A percentile compares a stretch with the other conserved stretches of the same genome.
Evolutionary conservation across 2,329 filamentous ascomycete genomes (phyloP).

Genomic region (Aphanoascus verrucosus): DNA sequence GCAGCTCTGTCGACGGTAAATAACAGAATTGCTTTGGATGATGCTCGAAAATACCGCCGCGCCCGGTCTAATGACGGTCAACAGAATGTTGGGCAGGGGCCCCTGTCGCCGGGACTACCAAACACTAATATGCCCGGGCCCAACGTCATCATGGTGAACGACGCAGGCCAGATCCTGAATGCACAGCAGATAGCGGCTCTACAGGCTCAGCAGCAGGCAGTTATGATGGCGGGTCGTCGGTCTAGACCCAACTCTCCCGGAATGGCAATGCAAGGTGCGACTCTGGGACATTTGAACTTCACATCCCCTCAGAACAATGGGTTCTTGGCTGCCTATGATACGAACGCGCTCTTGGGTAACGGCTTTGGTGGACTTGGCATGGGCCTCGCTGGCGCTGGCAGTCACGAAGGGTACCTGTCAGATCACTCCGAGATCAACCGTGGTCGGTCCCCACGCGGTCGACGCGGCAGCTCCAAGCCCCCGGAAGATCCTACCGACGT

Average conservation of each 20-base stretch:
- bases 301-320: conserved; percentile 88
- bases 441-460: conserved; percentile 81
- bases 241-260: conserved; percentile 87
- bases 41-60: conserved; percentile 91
- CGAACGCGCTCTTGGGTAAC: conserved; percentile 58
- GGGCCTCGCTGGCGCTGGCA: conserved; percentile 58
- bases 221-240: conserved; percentile 44
- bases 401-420: conserved; percentile 77
- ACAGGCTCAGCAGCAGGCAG: conserved; percentile 53
- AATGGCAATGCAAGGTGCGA: conserved; percentile 61
- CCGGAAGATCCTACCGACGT: conserved; percentile 95
- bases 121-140: conserved; percentile 54
- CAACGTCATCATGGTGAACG: conserved; percentile 89
- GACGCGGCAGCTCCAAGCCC: conserved; percentile 89
- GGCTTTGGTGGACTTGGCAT: conserved; percentile 62
- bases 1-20: conserved; percentile 95
- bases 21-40: conserved; percentile 92
- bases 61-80: conserved; percentile 74
- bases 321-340: conserved; percentile 79
- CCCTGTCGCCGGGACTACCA: conserved; percentile 57
- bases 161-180: conserved; percentile 76
- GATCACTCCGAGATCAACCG: conserved; percentile 87
- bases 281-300: conserved; percentile 53
- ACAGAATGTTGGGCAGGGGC: conserved; percentile 42
- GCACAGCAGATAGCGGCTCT: conserved; percentile 75